Evolutionary conservation across 345 rosid genomes (phyloP).

Genomic region (Lumnitzera racemosa): DNA sequence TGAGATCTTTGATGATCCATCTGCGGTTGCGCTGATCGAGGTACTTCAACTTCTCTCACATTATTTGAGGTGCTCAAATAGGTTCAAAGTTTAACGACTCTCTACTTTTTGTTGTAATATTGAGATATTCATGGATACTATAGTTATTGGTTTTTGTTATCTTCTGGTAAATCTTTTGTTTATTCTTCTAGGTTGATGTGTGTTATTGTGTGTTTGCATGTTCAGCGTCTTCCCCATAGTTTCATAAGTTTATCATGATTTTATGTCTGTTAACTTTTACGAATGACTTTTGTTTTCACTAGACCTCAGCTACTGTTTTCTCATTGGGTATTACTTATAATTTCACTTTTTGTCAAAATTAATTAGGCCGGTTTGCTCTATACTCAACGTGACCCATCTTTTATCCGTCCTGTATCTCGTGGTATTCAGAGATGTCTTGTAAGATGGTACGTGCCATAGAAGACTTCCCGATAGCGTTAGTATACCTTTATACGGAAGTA

Average conservation of each 20-base stretch:
- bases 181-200: too few relatives aligned
- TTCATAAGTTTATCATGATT: too few relatives aligned
- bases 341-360: not conserved
- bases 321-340: not conserved
- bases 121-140: too few relatives aligned
- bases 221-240: too few relatives aligned
- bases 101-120: too few relatives aligned
- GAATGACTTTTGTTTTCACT: too few relatives aligned
- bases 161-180: too few relatives aligned
- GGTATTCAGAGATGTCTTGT: constrained; percentile 84
- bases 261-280: too few relatives aligned
- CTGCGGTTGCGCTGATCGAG: constrained; percentile 75
- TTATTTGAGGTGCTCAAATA: not conserved
- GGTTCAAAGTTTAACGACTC: too few relatives aligned
- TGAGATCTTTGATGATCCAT: constrained; percentile 87
- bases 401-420: constrained; percentile 74
- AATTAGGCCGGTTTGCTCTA: constrained; percentile 83
- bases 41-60: constrained; percentile 22
- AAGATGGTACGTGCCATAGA: constrained; percentile 55
- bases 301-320: not conserved
- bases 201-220: too few relatives aligned
- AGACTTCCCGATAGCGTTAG: too few relatives aligned
- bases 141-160: too few relatives aligned
- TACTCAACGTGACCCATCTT: constrained; percentile 82
- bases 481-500: constrained; percentile 4